A percentile compares a stretch with the other conserved stretches of the same genome.
Conservation (phyloP, 768 basidiomycete genomes). For the Xanthoconium purpureum region DNA sequence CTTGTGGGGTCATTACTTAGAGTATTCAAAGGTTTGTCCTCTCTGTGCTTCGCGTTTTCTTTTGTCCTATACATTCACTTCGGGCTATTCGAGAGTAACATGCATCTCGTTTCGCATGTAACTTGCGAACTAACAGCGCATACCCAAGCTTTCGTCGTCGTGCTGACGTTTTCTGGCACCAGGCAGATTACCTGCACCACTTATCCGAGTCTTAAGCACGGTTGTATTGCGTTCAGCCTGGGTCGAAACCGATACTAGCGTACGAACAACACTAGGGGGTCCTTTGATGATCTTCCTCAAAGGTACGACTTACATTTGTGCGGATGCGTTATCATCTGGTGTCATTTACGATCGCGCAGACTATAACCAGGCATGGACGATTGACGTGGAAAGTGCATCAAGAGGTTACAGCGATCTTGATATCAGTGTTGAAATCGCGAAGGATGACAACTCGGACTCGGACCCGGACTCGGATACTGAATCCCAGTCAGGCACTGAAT, state of each 20-base stretch:
- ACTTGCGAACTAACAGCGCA: neutral
- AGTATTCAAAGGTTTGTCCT: slow-evolving; percentile 42
- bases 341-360: slow-evolving; percentile 38
- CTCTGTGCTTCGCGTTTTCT: neutral
- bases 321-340: neutral
- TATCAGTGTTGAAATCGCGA: slow-evolving; percentile 8
- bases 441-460: slow-evolving; percentile 33
- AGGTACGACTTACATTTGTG: slow-evolving; percentile 39
- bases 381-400: slow-evolving; percentile 18
- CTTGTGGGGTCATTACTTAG: slow-evolving; percentile 43
- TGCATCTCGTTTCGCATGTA: neutral
- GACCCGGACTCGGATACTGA: slow-evolving; percentile 31
- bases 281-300: slow-evolving; percentile 70
- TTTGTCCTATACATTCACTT: neutral
- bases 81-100: neutral
- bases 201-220: slow-evolving; percentile 49
- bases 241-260: slow-evolving; percentile 67
- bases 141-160: neutral
- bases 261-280: slow-evolving; percentile 66
- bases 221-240: slow-evolving; percentile 67
- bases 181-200: slow-evolving; percentile 24
- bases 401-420: slow-evolving; percentile 31
- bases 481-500: slow-evolving; percentile 13
- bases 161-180: slow-evolving; percentile 1
- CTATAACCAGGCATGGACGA: slow-evolving; percentile 62